Conservation (phyloP, 805 yeast genomes). For the Tetrapisispora fleetii region DNA sequence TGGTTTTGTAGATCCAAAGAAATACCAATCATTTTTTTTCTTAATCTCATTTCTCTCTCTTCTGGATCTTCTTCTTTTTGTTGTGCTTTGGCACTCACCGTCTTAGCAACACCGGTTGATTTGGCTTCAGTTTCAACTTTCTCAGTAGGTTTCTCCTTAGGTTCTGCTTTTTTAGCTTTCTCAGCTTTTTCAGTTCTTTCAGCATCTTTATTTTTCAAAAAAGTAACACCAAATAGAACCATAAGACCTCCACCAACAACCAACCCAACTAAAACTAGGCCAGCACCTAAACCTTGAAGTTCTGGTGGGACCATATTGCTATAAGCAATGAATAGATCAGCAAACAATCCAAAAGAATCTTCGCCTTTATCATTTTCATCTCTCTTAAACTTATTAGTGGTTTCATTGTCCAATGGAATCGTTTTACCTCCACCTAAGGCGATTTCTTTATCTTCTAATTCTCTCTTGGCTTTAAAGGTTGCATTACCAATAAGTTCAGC, state of each 20-base stretch:
- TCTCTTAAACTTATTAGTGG: neutral
- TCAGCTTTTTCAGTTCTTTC: neutral
- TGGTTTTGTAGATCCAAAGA: neutral
- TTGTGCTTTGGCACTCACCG: neutral
- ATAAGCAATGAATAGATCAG: neutral
- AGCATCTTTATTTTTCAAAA: neutral
- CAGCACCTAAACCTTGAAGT: neutral
- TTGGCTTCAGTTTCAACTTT: neutral
- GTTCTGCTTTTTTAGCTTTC: neutral
- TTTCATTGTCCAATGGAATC: neutral
- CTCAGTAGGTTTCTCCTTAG: neutral
- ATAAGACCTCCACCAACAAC: neutral
- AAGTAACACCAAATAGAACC: neutral
- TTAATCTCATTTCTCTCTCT: constrained; percentile 1
- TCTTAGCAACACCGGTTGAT: neutral
- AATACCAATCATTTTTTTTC: constrained; percentile 2
- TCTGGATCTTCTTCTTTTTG: neutral
- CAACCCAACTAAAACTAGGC: neutral
- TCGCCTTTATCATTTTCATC: neutral
- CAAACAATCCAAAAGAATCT: neutral
- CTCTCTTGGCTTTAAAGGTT: constrained; percentile 47
- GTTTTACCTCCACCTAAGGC: constrained; percentile 19
- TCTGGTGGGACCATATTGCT: neutral
- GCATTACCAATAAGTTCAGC: constrained; percentile 77
- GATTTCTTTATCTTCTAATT: constrained; percentile 39